Base-by-base conservation (phyloP, 2,329 filamentous ascomycete genomes). In the Phialophora verrucosa region DNA sequence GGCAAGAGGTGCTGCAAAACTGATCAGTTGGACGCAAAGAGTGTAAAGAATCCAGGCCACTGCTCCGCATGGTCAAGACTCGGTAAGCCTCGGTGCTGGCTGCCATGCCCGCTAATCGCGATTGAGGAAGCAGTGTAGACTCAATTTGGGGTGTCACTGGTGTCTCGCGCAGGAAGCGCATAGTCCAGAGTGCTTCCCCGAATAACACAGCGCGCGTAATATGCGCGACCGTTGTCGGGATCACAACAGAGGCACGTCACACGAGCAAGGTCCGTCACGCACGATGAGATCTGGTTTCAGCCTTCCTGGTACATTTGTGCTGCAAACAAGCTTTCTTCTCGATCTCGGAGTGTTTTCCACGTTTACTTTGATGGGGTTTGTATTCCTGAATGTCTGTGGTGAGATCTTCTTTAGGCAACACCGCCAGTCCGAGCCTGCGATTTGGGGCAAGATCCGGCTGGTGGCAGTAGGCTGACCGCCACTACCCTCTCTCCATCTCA, bases 201-300 rank as follows among this genome's bases (percentile, higher is more conserved):
- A 44, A 44, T 2, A n/a, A 17, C 38, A 44, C 38, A 44, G 17
- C 5, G 38, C 7, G 10, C 4, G 38, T 8, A 10, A n/a, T 11
- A 44, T n/a, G 38, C 38, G 38, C 17, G 17, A 7, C 14, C 14
- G 14, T 44, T n/a, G 17, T n/a, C 17, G 17, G 25, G 8, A 17
- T 20, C n/a, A 20, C n/a, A 3, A 51, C 1, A 23, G 49, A 51
- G 49, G 59, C 44, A 61, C 47, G 59, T 53, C 59, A 59, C 29
- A 42, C 49, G 44, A 61, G 47, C 44, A 17, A 53, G 44, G 4
- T 44, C 47, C 51, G 59, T 25, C 31, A 38, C 17, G 47, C 10
- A 25, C 17, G n/a, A n/a, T 35, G 25, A 29, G 53, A 35, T 29
- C 29, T 35, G 25, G 53, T 17, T 23, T 55, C 53, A 31, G 51